A percentile compares a stretch with the other conserved stretches of the same genome.
phyloP scores from a whole-genome alignment of 208 protist genomes.

The Histomonas meleagridis region DNA sequence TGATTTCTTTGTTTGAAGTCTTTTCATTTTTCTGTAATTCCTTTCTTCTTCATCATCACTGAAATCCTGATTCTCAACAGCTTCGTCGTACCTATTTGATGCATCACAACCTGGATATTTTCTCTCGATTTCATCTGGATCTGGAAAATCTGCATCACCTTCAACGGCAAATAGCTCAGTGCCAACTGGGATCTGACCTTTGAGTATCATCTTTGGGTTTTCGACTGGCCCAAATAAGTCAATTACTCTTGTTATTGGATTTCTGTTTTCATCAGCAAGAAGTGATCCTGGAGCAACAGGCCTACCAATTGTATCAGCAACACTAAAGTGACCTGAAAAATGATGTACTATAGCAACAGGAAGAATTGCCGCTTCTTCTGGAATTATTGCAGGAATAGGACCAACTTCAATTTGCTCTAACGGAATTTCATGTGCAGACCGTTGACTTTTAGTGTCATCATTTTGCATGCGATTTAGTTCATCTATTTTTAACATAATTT shows the following conservation, averaged over 20 bases:
- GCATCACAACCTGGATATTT: background rate
- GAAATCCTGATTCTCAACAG: background rate
- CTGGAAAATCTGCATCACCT: background rate
- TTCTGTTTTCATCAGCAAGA: background rate
- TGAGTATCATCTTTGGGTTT: background rate
- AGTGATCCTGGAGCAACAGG: background rate
- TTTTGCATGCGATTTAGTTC: too few species aligned
- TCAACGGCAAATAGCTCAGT: background rate
- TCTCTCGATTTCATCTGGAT: background rate
- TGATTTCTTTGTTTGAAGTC: too few species aligned
- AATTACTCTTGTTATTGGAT: background rate
- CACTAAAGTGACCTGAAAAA: background rate
- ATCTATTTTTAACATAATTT: too few species aligned
- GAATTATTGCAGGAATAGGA: background rate
- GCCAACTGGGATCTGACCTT: background rate
- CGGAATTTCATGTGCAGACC: background rate
- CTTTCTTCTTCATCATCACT: too few species aligned
- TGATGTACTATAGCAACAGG: background rate
- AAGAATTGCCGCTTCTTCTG: background rate
- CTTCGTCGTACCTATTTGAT: slow-evolving; percentile 26
- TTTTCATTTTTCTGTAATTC: too few species aligned
- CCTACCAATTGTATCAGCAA: background rate
- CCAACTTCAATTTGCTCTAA: background rate
- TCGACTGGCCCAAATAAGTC: background rate
- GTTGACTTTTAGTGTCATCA: too few species aligned